phyloP scores from a whole-genome alignment of 78 protist species.

The Dictyostelium capitatum region DNA sequence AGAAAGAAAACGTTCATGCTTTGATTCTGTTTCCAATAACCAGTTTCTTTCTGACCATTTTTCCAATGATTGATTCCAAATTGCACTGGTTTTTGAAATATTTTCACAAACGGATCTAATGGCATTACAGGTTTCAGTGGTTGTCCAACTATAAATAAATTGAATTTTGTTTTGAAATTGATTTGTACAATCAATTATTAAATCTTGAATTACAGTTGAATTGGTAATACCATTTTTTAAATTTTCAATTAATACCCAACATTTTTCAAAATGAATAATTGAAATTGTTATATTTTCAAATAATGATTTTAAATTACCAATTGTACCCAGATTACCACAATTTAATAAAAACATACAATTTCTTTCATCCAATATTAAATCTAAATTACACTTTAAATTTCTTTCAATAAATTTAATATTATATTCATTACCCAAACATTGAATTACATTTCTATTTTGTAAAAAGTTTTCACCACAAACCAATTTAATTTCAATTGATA shows the following conservation, averaged over 20 bases:
- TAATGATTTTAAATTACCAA: background rate
- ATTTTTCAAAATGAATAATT: slow-evolving; percentile 10
- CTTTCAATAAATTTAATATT: slow-evolving; percentile 41
- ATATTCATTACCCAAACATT: slow-evolving; percentile 15
- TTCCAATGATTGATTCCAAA: slow-evolving; percentile 20
- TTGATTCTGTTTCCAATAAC: slow-evolving; percentile 43
- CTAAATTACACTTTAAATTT: background rate
- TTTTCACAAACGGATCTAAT: slow-evolving; percentile 53
- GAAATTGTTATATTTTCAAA: background rate
- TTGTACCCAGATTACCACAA: background rate
- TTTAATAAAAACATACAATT: slow-evolving; percentile 8
- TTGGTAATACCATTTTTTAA: background rate
- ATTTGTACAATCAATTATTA: background rate
- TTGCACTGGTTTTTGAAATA: slow-evolving; percentile 6
- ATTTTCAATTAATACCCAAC: slow-evolving; percentile 8
- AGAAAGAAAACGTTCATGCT: slow-evolving; percentile 57
- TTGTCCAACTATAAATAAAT: slow-evolving; percentile 18
- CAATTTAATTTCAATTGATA: slow-evolving; percentile 7
- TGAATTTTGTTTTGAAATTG: background rate
- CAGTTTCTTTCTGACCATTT: slow-evolving; percentile 57
- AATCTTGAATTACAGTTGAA: background rate
- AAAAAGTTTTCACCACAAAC: slow-evolving; percentile 32
- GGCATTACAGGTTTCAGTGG: slow-evolving; percentile 8
- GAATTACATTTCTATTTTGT: background rate
- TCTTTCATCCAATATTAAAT: slow-evolving; percentile 49